phyloP scores from a whole-genome alignment of 1,284 basidiomycete species.

The Naganishia cerealis region DNA sequence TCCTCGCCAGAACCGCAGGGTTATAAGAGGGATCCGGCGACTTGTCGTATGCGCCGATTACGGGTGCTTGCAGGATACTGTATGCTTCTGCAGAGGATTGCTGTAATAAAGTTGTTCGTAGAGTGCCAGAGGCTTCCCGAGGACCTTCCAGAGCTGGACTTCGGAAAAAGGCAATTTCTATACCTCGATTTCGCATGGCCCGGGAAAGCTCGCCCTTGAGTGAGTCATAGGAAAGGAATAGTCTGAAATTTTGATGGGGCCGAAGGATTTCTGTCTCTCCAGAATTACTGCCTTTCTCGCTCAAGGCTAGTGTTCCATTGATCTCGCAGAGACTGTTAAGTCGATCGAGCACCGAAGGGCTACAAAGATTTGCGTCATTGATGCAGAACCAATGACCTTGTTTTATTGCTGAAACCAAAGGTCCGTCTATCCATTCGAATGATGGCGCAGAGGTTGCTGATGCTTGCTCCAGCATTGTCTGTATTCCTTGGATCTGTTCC shows the following conservation, averaged over 20 bases:
- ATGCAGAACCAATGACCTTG: constrained; percentile 86
- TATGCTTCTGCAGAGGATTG: constrained; percentile 22
- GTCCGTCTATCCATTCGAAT: constrained; percentile 96
- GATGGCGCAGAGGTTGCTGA: constrained; percentile 44
- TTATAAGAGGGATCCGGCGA: background rate
- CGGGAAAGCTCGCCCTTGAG: constrained; percentile 89
- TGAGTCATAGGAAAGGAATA: constrained; percentile 93
- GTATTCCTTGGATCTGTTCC: background rate
- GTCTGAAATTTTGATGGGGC: constrained; percentile 84
- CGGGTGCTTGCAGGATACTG: constrained; percentile 7
- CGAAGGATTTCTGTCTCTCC: constrained; percentile 72
- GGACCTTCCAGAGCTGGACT: background rate
- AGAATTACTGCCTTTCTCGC: constrained; percentile 81
- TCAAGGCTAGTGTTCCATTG: constrained; percentile 76
- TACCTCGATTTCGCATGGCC: constrained; percentile 96
- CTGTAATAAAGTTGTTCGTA: constrained; percentile 17
- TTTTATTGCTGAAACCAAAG: constrained; percentile 83
- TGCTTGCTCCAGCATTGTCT: background rate
- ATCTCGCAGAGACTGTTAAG: constrained; percentile 95
- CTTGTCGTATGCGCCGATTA: background rate
- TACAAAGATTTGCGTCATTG: constrained; percentile 92
- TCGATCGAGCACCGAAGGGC: constrained; percentile 90
- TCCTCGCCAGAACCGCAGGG: constrained; percentile 9
- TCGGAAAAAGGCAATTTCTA: constrained; percentile 66
- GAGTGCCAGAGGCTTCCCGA: background rate